Evolutionary conservation across 306 rosid genomes (phyloP).

Genomic region (Fagus sylvatica): DNA sequence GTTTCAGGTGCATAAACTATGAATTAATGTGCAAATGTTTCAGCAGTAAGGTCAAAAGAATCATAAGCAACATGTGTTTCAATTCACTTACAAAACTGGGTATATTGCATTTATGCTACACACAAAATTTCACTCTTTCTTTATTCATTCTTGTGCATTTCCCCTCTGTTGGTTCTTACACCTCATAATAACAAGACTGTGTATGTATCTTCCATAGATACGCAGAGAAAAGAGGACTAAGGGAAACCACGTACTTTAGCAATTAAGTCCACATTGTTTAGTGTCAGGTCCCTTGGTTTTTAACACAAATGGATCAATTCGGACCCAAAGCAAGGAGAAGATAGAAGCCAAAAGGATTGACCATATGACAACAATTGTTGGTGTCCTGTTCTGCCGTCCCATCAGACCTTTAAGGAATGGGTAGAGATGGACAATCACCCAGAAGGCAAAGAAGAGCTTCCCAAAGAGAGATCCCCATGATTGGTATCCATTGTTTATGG

Average conservation of each 20-base stretch:
- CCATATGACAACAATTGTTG: conserved; percentile 95
- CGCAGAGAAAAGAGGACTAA: conserved; percentile 37
- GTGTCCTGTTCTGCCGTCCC: conserved; percentile 97
- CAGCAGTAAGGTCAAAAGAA: conserved; percentile 28
- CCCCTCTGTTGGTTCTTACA: conserved; percentile 35
- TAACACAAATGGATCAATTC: conserved; percentile 84
- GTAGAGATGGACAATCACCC: conserved; percentile 96
- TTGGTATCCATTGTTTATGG: conserved; percentile 90
- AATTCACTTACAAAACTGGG: conserved; percentile 54
- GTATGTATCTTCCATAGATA: conserved; percentile 43
- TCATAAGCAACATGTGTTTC: conserved; percentile 25
- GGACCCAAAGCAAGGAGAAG: conserved; percentile 95
- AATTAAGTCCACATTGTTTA: conserved; percentile 85
- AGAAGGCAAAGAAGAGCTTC: conserved; percentile 90
- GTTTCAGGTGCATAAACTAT: conserved; percentile 21
- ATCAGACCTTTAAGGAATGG: conserved; percentile 97
- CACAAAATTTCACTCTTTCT: conserved; percentile 48
- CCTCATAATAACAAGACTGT: conserved; percentile 40
- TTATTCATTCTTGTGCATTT: conserved; percentile 48
- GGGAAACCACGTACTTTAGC: conserved; percentile 42
- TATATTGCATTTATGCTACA: conserved; percentile 50
- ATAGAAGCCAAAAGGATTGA: conserved; percentile 91
- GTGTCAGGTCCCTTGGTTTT: conserved; percentile 90
- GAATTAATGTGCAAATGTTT: conserved; percentile 18
- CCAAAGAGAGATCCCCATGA: conserved; percentile 99